Evolutionary conservation across 257 asterid species (phyloP).

Genomic region (Paulownia fortunei): DNA sequence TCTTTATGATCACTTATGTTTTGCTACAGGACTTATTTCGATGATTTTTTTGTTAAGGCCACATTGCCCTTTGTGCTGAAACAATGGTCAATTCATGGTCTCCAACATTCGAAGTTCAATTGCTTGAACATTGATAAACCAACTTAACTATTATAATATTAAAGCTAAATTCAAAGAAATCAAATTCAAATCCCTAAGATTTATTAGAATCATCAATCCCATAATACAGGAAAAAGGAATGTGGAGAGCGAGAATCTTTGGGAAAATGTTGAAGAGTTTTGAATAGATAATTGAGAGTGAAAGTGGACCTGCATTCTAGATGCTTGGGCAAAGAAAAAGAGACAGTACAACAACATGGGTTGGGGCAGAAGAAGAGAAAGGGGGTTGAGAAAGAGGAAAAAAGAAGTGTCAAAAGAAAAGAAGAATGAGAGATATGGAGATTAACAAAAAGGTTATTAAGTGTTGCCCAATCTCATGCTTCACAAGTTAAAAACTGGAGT

Average conservation of each 20-base stretch:
- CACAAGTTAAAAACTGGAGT: not conserved
- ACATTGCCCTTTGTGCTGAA: constrained; percentile 8
- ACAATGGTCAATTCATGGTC: not conserved
- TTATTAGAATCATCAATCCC: not conserved
- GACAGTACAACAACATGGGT: not conserved
- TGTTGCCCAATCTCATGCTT: not conserved
- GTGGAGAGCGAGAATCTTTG: not conserved
- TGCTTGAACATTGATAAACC: not conserved
- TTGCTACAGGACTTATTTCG: not conserved
- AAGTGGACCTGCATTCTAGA: not conserved
- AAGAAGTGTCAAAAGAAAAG: no score
- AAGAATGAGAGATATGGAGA: not conserved
- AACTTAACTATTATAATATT: not conserved
- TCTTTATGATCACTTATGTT: no score
- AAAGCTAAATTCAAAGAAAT: not conserved
- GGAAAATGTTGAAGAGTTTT: not conserved
- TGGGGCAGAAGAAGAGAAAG: not conserved
- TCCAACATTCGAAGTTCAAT: not conserved
- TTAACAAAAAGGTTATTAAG: no score
- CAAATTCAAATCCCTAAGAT: not conserved
- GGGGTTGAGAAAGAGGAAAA: not conserved
- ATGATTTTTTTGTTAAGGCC: not conserved
- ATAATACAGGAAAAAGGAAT: not conserved
- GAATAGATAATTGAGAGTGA: not conserved
- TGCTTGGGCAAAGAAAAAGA: not conserved